These are phyloP conservation scores for Omphalea diandra DNA, from an alignment of 441 rosid genomes.

Conservation along the genomic window DNA sequence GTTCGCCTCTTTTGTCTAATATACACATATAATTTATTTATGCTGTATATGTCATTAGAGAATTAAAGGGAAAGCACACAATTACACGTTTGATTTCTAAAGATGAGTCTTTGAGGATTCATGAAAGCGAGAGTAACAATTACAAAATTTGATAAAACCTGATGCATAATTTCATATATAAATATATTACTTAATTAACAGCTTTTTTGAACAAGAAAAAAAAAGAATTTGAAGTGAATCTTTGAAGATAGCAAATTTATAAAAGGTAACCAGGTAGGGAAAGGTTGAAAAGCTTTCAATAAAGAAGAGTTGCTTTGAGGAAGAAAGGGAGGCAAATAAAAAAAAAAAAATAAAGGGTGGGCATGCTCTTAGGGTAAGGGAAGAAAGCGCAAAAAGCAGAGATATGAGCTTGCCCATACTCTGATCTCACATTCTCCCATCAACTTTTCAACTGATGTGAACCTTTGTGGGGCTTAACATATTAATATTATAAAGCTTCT, in stretches of 20 bases:
- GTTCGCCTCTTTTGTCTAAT: too few species aligned
- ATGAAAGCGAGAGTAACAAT: conserved; percentile 25
- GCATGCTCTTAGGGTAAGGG: conserved; percentile 25
- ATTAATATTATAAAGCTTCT: conserved; percentile 14
- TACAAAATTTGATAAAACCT: conserved; percentile 13
- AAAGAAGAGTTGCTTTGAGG: conserved; percentile 31
- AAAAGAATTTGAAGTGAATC: too few species aligned
- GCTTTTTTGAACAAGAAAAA: too few species aligned
- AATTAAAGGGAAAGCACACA: not conserved
- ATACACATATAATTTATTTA: too few species aligned
- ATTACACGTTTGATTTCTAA: not conserved
- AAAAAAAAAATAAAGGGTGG: too few species aligned
- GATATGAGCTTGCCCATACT: conserved; percentile 43
- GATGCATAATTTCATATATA: conserved; percentile 19
- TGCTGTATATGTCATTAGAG: not conserved
- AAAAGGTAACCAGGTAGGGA: conserved; percentile 19
- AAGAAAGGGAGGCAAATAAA: not conserved
- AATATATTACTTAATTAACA: too few species aligned
- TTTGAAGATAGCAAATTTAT: conserved; percentile 44
- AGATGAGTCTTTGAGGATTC: conserved; percentile 23
- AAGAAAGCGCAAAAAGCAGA: conserved; percentile 15
- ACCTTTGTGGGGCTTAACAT: conserved; percentile 39
- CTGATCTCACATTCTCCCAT: conserved; percentile 50
- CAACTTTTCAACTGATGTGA: conserved; percentile 53
- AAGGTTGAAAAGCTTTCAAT: conserved; percentile 22